Percentiles rank a stretch among this genome's conserved stretches.
phyloP scores from a whole-genome alignment of 2,329 filamentous ascomycete genomes.

The Diaporthe caulivora region DNA sequence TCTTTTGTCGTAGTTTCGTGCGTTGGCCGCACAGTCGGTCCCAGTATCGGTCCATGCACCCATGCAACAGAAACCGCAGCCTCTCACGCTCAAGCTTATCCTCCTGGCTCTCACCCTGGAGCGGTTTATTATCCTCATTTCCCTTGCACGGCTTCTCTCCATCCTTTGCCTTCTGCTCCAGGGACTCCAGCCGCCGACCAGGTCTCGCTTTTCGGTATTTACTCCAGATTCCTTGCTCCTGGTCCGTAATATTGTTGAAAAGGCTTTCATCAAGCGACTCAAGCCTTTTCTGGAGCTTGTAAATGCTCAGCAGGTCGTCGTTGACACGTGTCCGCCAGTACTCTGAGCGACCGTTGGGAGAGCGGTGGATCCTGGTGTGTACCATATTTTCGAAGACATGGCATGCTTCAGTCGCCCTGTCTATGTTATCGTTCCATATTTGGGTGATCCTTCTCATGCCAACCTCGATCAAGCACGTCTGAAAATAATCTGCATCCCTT shows the following conservation, averaged over 20 bases:
- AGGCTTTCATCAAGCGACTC: slow-evolving; percentile 4
- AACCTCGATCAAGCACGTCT: slow-evolving; percentile 1
- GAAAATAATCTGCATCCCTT: background rate
- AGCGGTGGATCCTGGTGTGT: background rate
- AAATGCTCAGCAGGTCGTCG: background rate
- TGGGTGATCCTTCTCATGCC: background rate
- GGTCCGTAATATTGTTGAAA: background rate
- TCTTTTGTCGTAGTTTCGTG: background rate
- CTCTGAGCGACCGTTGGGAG: background rate
- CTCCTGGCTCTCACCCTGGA: background rate
- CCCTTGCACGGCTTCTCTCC: background rate
- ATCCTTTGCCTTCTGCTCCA: background rate
- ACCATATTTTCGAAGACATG: background rate
- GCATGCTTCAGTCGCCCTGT: background rate
- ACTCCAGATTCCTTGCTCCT: background rate
- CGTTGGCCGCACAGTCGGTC: background rate
- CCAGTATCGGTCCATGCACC: background rate
- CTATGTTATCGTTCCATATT: background rate
- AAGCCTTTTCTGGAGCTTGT: slow-evolving; percentile 1
- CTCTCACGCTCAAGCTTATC: background rate
- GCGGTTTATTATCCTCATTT: background rate
- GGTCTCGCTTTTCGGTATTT: background rate
- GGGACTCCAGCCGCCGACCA: background rate
- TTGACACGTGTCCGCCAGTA: background rate
- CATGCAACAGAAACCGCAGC: background rate